Conservation (phyloP, 208 protist genomes). For the Leishmania tarentolae region DNA sequence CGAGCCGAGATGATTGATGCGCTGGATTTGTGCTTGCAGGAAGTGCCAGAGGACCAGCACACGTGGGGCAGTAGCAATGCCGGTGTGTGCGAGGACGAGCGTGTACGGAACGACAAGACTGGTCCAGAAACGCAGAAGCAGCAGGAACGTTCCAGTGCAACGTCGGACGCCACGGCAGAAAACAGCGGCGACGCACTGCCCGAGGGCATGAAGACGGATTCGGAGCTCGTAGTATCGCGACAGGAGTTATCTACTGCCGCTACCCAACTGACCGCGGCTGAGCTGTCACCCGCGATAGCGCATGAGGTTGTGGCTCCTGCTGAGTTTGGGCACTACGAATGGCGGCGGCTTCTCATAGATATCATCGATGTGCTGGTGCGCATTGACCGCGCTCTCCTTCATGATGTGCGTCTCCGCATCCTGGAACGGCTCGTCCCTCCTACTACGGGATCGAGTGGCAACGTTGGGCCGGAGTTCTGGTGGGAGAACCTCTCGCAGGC, state of each 20-base stretch:
- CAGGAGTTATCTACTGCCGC: slow-evolving; percentile 14
- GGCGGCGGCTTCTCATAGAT: slow-evolving; percentile 49
- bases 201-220: slow-evolving; percentile 6
- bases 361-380: slow-evolving; percentile 59
- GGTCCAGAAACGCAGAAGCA: background rate
- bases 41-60: slow-evolving; percentile 43
- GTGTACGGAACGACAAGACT: slow-evolving; percentile 7
- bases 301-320: background rate
- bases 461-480: slow-evolving; percentile 19
- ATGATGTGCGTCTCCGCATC: slow-evolving; percentile 21
- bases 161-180: slow-evolving; percentile 5
- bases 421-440: slow-evolving; percentile 3
- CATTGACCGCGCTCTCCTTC: slow-evolving; percentile 46
- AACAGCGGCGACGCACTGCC: slow-evolving; percentile 1
- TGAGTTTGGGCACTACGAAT: slow-evolving; percentile 41
- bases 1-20: slow-evolving; percentile 75
- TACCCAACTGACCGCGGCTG: background rate
- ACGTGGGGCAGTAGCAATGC: slow-evolving; percentile 8
- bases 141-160: background rate
- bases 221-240: background rate
- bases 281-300: background rate
- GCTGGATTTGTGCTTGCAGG: slow-evolving; percentile 82
- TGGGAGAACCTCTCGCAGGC: slow-evolving; percentile 35
- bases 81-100: background rate
- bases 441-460: background rate